phyloP scores from a whole-genome alignment of 2,329 filamentous ascomycete genomes.

The Pseudopithomyces chartarum region DNA sequence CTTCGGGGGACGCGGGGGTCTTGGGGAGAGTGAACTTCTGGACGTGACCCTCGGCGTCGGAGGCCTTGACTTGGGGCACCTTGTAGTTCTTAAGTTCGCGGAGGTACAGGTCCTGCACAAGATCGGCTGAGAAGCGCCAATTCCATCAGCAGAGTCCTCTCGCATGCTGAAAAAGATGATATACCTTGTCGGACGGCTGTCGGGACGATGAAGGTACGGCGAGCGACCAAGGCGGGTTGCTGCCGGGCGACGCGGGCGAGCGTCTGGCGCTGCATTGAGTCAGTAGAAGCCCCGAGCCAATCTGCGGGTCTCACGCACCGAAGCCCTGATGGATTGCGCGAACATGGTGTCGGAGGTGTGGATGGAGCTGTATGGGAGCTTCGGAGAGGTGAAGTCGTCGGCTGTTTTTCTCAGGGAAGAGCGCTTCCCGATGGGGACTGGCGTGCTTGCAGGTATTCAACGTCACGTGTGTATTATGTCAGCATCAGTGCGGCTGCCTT shows the following conservation, averaged over 20 bases:
- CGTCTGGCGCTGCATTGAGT: conserved; percentile 60
- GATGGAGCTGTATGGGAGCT: conserved; percentile 38
- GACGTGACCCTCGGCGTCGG: conserved; percentile 87
- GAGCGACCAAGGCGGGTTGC: conserved; percentile 58
- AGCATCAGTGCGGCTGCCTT: conserved; percentile 5
- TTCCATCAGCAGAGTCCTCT: conserved; percentile 34
- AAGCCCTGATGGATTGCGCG: conserved; percentile 65
- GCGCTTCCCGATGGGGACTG: conserved; percentile 24
- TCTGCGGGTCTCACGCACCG: conserved; percentile 51
- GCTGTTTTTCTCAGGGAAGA: conserved; percentile 31
- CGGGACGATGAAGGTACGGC: conserved; percentile 68
- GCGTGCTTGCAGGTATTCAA: conserved; percentile 8
- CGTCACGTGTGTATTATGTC: neutral
- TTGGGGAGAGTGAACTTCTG: conserved; percentile 83
- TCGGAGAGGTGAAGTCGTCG: conserved; percentile 21
- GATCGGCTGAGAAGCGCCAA: conserved; percentile 71
- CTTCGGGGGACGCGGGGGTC: conserved; percentile 86
- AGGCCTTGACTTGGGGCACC: conserved; percentile 78
- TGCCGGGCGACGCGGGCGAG: conserved; percentile 65
- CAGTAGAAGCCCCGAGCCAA: conserved; percentile 24
- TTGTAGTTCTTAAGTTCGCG: conserved; percentile 97
- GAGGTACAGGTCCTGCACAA: conserved; percentile 97
- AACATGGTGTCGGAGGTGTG: conserved; percentile 55
- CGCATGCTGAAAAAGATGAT: conserved; percentile 38
- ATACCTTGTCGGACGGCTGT: conserved; percentile 66